phyloP scores from a whole-genome alignment of 257 asterid species.

The Scutellaria minor region DNA sequence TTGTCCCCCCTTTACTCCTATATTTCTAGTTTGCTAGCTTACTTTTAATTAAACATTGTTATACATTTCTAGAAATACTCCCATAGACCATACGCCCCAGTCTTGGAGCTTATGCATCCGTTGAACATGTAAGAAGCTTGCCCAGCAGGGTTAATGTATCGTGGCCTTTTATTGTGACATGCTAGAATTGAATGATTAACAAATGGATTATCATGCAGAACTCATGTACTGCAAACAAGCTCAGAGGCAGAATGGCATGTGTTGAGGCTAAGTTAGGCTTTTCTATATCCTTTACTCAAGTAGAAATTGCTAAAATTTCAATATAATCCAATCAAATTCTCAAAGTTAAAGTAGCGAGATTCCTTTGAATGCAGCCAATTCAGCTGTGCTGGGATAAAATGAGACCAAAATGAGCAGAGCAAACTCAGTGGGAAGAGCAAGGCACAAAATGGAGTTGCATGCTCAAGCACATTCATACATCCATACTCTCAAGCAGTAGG shows the following conservation, averaged over 20 bases:
- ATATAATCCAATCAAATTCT: constrained; percentile 18
- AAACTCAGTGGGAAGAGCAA: constrained; percentile 17
- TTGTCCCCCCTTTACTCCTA: constrained; percentile 1
- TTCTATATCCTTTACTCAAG: constrained; percentile 9
- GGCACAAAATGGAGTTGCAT: constrained; percentile 23
- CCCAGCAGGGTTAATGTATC: constrained; percentile 9
- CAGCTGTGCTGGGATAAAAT: constrained; percentile 11
- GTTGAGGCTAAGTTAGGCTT: constrained; percentile 6
- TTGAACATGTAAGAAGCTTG: neutral
- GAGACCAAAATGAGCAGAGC: constrained; percentile 22
- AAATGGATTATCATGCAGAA: neutral
- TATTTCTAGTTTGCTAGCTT: constrained; percentile 11
- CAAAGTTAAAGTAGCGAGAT: constrained; percentile 28
- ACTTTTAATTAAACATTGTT: neutral
- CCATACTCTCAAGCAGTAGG: neutral
- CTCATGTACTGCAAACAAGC: constrained; percentile 1
- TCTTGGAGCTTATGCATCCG: neutral
- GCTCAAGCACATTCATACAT: constrained; percentile 22
- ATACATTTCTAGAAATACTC: constrained; percentile 2
- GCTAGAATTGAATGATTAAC: too few species aligned
- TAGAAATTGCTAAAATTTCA: constrained; percentile 7
- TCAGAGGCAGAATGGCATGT: constrained; percentile 8
- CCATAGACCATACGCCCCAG: neutral
- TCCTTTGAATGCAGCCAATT: constrained; percentile 19
- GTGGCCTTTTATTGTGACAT: too few species aligned